Conservation (phyloP, 805 yeast species). For the Alloascoidea africana region DNA sequence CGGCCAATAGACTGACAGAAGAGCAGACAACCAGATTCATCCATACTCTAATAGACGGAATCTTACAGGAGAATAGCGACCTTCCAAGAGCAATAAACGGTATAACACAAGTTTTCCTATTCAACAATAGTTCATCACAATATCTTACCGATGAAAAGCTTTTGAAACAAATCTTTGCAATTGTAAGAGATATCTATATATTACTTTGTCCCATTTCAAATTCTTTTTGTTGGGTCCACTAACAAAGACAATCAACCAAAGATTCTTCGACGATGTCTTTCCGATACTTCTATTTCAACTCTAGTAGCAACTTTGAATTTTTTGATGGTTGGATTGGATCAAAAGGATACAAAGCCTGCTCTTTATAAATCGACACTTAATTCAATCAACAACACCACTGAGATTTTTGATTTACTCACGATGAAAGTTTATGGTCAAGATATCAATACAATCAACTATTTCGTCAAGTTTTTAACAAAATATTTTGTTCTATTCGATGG, state of each 20-base stretch:
- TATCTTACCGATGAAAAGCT: neutral
- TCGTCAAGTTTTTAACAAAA: neutral
- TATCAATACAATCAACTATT: neutral
- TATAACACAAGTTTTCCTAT: neutral
- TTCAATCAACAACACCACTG: neutral
- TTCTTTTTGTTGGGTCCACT: too few relatives aligned
- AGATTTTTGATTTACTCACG: neutral
- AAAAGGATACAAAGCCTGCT: neutral
- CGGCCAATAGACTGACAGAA: too few relatives aligned
- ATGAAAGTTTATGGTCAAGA: neutral
- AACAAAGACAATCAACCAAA: too few relatives aligned
- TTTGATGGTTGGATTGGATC: neutral
- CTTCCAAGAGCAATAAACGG: neutral
- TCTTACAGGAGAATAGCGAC: neutral
- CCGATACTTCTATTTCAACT: neutral
- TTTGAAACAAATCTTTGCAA: neutral
- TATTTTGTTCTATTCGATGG: slow-evolving; percentile 1
- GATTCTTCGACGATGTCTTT: neutral
- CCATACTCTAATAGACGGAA: neutral
- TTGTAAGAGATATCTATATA: neutral
- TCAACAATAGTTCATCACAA: neutral
- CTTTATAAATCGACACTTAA: neutral
- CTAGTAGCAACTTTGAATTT: neutral
- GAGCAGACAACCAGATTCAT: neutral
- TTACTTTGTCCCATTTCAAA: neutral